Conservation (phyloP, 768 basidiomycete species). For the Phaeotremella skinneri region DNA sequence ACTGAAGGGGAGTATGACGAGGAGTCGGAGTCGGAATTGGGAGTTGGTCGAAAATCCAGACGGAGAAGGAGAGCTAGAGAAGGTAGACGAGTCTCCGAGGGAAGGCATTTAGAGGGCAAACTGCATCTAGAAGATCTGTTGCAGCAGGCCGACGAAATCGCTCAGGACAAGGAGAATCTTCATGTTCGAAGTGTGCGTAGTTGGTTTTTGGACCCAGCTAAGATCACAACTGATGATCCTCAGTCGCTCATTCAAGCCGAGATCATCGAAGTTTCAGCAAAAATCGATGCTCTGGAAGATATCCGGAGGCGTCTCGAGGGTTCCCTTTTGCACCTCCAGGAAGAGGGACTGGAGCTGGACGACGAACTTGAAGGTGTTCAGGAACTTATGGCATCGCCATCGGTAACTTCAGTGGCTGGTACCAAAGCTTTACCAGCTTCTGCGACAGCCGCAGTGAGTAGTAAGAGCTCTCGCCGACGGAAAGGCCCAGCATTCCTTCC, state of each 20-base stretch:
- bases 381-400: slow-evolving; percentile 62
- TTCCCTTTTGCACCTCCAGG: slow-evolving; percentile 79
- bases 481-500: slow-evolving; percentile 94
- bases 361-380: slow-evolving; percentile 90
- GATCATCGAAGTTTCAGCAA: slow-evolving; percentile 81
- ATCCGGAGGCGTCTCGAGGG: slow-evolving; percentile 77
- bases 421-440: slow-evolving; percentile 54
- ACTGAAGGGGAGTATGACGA: slow-evolving; percentile 56
- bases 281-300: slow-evolving; percentile 78
- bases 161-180: slow-evolving; percentile 86
- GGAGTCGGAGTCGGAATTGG: slow-evolving; percentile 53
- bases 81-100: slow-evolving; percentile 48
- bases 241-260: slow-evolving; percentile 83
- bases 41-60: slow-evolving; percentile 57
- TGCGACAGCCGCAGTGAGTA: slow-evolving; percentile 52
- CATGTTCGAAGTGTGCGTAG: slow-evolving; percentile 81
- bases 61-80: slow-evolving; percentile 52
- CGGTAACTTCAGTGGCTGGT: slow-evolving; percentile 38
- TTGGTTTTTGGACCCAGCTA: slow-evolving; percentile 21
- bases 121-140: slow-evolving; percentile 80
- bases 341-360: slow-evolving; percentile 94
- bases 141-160: slow-evolving; percentile 79
- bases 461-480: slow-evolving; percentile 64
- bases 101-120: slow-evolving; percentile 62
- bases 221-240: slow-evolving; percentile 10